Conservation (phyloP, 2,329 filamentous ascomycete species). For the Pseudogymnoascus sp. region DNA sequence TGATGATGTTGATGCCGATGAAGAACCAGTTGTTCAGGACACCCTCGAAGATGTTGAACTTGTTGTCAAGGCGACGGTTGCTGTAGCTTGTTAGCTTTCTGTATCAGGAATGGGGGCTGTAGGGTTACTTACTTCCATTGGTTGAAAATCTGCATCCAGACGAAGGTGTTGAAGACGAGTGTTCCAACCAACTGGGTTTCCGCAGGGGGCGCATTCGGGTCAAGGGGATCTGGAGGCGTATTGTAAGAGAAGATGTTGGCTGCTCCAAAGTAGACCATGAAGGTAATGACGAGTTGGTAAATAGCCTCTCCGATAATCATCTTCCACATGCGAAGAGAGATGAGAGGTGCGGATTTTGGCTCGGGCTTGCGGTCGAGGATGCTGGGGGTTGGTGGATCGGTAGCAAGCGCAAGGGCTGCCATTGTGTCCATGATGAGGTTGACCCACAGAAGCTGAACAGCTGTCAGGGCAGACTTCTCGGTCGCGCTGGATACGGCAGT, state of each 20-base stretch:
- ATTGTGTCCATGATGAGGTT: conserved; percentile 84
- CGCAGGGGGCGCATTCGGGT: conserved; percentile 29
- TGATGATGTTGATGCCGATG: conserved; percentile 72
- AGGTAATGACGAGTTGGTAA: conserved; percentile 73
- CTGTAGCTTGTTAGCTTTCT: conserved; percentile 32
- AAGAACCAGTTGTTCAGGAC: conserved; percentile 83
- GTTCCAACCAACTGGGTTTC: conserved; percentile 48
- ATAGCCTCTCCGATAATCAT: conserved; percentile 94
- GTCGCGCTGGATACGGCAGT: conserved; percentile 58
- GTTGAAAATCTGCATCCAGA: conserved; percentile 99
- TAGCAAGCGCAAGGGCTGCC: conserved; percentile 67
- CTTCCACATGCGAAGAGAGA: conserved; percentile 96
- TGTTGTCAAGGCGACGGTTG: conserved; percentile 89
- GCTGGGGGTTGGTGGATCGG: conserved; percentile 60
- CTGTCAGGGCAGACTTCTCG: conserved; percentile 62
- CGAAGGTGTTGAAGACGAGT: conserved; percentile 94
- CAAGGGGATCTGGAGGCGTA: conserved; percentile 33
- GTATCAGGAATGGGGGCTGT: conserved; percentile 13
- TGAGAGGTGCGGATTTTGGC: conserved; percentile 64
- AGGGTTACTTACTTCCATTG: conserved; percentile 70
- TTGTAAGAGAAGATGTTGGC: conserved; percentile 52
- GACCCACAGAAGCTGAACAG: conserved; percentile 77
- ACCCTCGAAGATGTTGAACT: conserved; percentile 92
- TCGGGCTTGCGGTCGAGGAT: conserved; percentile 68
- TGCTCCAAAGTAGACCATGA: conserved; percentile 74